Evolutionary conservation across 2,329 filamentous ascomycete species (phyloP), one percentile per base, ranked within the genome.

Genomic region (Emericellopsis atlantica): DNA sequence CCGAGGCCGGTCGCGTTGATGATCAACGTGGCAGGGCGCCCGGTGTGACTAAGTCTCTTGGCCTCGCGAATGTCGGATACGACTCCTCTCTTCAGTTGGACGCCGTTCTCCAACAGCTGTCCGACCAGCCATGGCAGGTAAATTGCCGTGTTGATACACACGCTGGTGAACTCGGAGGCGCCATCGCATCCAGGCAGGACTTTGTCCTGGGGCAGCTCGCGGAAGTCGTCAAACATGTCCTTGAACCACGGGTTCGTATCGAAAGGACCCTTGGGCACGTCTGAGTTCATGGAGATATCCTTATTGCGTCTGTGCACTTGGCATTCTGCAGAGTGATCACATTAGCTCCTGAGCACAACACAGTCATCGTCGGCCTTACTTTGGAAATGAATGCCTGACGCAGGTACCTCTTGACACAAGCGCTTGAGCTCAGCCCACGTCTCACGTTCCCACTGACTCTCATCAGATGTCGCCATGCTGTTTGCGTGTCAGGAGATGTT

Each of bases 311-410:
- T 82, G 49, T 61, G 61, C 23, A 72, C 52, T 12, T 57, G 50
- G 7, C 58, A 54, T 45, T 66, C 67, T 72, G 7, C 36, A 37
- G 9, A 10, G 18, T 4, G 21, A 14, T 21, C 4, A 3, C 3
- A 11, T 11, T 6, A 36, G 34, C 14, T 18, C 11, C 4, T 11
- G 10, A 11, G 11, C 34, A 11, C 6, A 18, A 16, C 3, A 21
- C 18, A 18, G 18, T 22, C 12, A 15, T 9, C 18, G 14, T 4
- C 7, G 6, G 26, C 8, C 38, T 24, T 45, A 74, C 74, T 66
- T 62, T 84, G 81, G 44, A 84, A 80, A 54, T 88, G 81, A 29
- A 88, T 73, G 10, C 82, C 84, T 6, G 82, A 77, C 47, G 87
- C 83, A 1, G 81, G 81, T 2, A 79, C 66, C 32, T 81, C 68